Evolutionary conservation across 257 asterid genomes (phyloP).

Genomic region (Voacanga thouarsii): DNA sequence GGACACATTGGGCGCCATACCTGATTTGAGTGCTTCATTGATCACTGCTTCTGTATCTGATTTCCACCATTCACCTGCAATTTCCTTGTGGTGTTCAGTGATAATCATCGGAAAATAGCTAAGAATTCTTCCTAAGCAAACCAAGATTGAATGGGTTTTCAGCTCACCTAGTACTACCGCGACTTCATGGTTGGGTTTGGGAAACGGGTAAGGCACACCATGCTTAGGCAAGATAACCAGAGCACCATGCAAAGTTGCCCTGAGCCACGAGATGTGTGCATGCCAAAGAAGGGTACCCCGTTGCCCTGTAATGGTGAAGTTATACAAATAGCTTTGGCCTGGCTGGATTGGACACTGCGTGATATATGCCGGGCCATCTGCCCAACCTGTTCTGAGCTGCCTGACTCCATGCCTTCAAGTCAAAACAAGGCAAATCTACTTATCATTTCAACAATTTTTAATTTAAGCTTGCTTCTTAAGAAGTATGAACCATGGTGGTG

Average conservation of each 20-base stretch:
- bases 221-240: conserved; percentile 75
- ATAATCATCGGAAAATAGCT: background rate
- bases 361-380: conserved; percentile 24
- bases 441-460: too few relatives aligned
- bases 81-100: conserved; percentile 50
- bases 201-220: conserved; percentile 84
- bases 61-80: conserved; percentile 94
- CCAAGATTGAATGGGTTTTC: background rate
- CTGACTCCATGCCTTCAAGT: conserved; percentile 75
- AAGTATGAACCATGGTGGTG: too few relatives aligned
- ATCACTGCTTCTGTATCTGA: conserved; percentile 81
- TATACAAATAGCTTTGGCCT: conserved; percentile 66
- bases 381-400: conserved; percentile 88
- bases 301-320: conserved; percentile 84
- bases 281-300: conserved; percentile 91
- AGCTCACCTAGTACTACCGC: conserved; percentile 60
- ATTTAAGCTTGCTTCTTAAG: too few relatives aligned
- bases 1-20: conserved; percentile 82
- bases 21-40: conserved; percentile 67
- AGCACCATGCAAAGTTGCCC: conserved; percentile 86
- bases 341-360: conserved; percentile 92
- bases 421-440: too few relatives aligned
- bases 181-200: conserved; percentile 75
- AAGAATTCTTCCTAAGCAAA: background rate
- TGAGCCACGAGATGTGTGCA: conserved; percentile 82